A percentile compares a stretch with the other conserved stretches of the same genome.
Conservation (phyloP, 2,329 filamentous ascomycete species). For the Harringtonia lauricola region DNA sequence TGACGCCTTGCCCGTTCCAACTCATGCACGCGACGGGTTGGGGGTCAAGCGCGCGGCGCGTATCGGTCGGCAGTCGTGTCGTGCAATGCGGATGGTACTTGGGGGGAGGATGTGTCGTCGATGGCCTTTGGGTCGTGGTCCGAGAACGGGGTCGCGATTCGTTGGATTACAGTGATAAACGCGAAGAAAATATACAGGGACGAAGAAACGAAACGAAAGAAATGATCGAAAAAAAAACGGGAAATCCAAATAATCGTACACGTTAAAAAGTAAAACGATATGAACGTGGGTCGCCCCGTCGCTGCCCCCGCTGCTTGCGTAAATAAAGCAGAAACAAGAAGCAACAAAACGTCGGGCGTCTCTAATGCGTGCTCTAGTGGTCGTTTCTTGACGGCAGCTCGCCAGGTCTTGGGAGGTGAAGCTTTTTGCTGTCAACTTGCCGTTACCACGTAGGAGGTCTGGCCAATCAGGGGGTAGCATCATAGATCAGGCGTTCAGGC, state of each 20-base stretch:
- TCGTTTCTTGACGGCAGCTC: background rate
- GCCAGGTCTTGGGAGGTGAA: background rate
- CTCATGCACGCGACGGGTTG: conserved; percentile 8
- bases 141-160: too few species aligned
- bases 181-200: background rate
- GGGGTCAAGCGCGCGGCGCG: background rate
- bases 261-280: background rate
- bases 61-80: too few species aligned
- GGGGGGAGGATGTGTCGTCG: too few species aligned
- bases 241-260: conserved; percentile 1
- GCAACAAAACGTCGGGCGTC: background rate
- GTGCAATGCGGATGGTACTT: too few species aligned
- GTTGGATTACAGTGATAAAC: background rate
- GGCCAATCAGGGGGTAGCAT: conserved; percentile 18
- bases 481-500: conserved; percentile 23
- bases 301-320: background rate
- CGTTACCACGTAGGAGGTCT: background rate
- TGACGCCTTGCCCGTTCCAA: conserved; percentile 17
- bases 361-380: background rate
- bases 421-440: background rate
- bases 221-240: background rate
- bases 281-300: background rate
- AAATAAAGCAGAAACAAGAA: background rate
- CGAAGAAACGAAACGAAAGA: background rate
- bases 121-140: too few species aligned